Base-by-base conservation (phyloP, 1,139 yeast species). In the Debaryomyces robertsiae region DNA sequence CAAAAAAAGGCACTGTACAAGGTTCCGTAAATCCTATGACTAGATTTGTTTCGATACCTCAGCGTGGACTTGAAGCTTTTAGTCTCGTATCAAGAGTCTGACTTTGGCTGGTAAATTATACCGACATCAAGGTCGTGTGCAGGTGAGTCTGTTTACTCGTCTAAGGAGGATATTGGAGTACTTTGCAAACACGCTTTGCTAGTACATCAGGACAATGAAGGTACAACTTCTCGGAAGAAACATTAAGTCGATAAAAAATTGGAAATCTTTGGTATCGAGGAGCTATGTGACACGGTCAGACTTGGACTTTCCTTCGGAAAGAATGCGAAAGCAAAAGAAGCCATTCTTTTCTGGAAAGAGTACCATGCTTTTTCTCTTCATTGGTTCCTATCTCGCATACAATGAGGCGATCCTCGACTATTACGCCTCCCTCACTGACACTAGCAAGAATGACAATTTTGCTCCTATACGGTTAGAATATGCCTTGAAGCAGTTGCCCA, bases 401-500 rank as follows among this genome's bases (percentile, higher is more conserved):
- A 64, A 61, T 44, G 74, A 69, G 44, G 50, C 66, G 1, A 41
- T 67, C 3, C 63, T 67, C 40, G 63, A 69, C 41, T 44, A 51
- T 32, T 69, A 69, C 45, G 67, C 66, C 33, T 52, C 57, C 6
- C 57, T 54, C 28, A 67, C 73, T 1, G 52, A 51, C 9, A 46
- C 55, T 9, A 63, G 60, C 43, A 49, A 46, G 2, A 45, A 45
- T 16, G 49, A 47, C 24, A 53, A 47, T 1, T 35, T 60, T 6
- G 41, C 57, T 14, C 56, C 65, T 0, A 45, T 59, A 14, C 59
- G 58, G 42, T 50, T 85, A 40, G 79, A 75, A 46, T 62, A 64
- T 36, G 66, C 81, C 44, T 60, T 84, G 42, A 69, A 74, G 38
- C 58, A 68, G 4, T 60, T 86, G 38, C 79, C 82, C 0, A 59